phyloP scores from a whole-genome alignment of 768 basidiomycete genomes.

The Termitomyces sp. region DNA sequence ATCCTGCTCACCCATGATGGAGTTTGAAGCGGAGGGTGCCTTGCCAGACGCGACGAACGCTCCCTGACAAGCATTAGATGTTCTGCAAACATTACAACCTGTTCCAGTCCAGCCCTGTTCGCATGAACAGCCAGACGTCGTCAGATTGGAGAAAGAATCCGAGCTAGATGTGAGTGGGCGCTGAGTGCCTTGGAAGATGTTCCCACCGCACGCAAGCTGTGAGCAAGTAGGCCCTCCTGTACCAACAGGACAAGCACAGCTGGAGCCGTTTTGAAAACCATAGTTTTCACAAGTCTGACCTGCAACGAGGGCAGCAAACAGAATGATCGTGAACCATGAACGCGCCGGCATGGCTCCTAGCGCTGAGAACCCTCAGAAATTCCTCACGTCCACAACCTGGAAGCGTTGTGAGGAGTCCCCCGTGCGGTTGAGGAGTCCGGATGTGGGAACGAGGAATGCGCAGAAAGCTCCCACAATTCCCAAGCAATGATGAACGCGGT shows the following conservation, averaged over 20 bases:
- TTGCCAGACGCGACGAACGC: constrained; percentile 47
- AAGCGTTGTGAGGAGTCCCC: background rate
- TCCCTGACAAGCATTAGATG: constrained; percentile 60
- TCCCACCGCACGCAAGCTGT: constrained; percentile 74
- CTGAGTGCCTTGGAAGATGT: constrained; percentile 67
- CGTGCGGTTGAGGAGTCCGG: background rate
- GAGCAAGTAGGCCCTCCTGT: constrained; percentile 73
- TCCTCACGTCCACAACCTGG: background rate
- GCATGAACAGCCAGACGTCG: constrained; percentile 65
- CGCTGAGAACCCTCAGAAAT: background rate
- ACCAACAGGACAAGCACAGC: constrained; percentile 77
- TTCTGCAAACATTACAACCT: constrained; percentile 79
- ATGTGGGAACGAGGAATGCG: background rate
- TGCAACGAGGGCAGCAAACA: constrained; percentile 18
- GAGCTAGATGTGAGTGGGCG: constrained; percentile 46
- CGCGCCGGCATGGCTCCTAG: constrained; percentile 1
- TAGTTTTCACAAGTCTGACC: constrained; percentile 67
- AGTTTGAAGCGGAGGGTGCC: constrained; percentile 26
- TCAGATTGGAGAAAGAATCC: constrained; percentile 57
- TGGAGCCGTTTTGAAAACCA: constrained; percentile 50
- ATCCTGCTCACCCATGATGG: constrained; percentile 20
- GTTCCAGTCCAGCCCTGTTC: constrained; percentile 71
- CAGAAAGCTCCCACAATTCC: no score
- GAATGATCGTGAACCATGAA: constrained; percentile 12
- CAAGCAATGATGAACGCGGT: no score